Evolutionary conservation across 2,329 filamentous ascomycete genomes (phyloP), one percentile per base, ranked within the genome.

Genomic region (Tolypocladium paradoxum): DNA sequence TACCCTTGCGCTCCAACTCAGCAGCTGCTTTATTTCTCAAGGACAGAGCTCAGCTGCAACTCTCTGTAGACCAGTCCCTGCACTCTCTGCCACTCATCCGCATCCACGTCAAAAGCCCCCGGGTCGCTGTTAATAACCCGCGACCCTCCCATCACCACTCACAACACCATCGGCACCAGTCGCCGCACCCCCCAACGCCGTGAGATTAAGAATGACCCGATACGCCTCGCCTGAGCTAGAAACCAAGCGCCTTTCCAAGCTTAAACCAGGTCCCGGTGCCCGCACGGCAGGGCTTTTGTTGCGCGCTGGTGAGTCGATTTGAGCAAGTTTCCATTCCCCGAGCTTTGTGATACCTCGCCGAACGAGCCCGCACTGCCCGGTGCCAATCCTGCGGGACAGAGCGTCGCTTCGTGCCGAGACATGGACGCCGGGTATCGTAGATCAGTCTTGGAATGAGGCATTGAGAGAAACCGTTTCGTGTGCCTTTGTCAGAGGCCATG

Each of bases 281-380:
- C 38, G 11, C 38, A 3, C 20, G 38, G 27, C 18, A 31, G 27
- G 27, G 16, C 2, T 12, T 6, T 7, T 31, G n/a, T 16, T 14
- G 6, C 8, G 1, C 12, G 27, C 18, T 18, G 27, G 2, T 37
- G 50, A 33, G 50, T 47, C 40, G 33, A 51, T 53, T 53, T 53
- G 51, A 53, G 51, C 51, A 53, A 45, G 46, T 53, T 53, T 45
- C 18, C 38, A n/a, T 24, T 9, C 14, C 20, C 11, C 38, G 20
- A 14, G 7, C 38, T 2, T 24, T 5, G 4, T 7, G 29, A 29
- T 29, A 8, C 29, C 29, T 29, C 8, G 6, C 29, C 29, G 29
- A 29, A 29, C 29, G 29, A 29, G 29, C 29, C 4, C 29, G 29
- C 29, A 29, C 29, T 29, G 29, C 2, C 29, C 5, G 29, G 29